Percentiles rank a stretch among this genome's conserved stretches.
Evolutionary conservation across 805 yeast species (phyloP).

Genomic region (Lachancea dasiensis): DNA sequence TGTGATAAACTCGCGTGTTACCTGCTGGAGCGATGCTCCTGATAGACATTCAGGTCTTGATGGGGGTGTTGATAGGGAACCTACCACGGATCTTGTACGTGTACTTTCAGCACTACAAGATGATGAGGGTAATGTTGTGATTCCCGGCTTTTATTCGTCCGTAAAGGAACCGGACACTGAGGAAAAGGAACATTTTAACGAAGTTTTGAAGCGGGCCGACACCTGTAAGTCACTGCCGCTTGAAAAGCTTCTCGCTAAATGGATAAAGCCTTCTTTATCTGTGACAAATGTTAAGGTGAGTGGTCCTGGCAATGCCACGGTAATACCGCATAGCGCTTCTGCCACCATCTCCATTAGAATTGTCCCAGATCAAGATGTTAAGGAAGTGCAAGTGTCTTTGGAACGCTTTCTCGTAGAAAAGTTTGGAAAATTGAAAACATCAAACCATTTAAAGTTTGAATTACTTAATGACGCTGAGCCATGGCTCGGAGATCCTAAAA

Average conservation of each 20-base stretch:
- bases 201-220: conserved; percentile 43
- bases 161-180: conserved; percentile 49
- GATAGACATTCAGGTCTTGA: conserved; percentile 96
- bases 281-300: conserved; percentile 79
- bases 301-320: conserved; percentile 86
- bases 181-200: conserved; percentile 58
- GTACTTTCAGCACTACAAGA: conserved; percentile 58
- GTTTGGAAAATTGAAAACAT: conserved; percentile 49
- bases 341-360: conserved; percentile 78
- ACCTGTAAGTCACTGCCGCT: conserved; percentile 30
- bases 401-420: conserved; percentile 39
- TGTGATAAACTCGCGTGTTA: conserved; percentile 72
- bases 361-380: conserved; percentile 81
- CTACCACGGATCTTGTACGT: conserved; percentile 78
- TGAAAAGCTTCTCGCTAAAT: conserved; percentile 61
- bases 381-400: conserved; percentile 47
- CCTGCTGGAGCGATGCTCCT: conserved; percentile 64
- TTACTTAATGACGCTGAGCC: conserved; percentile 88
- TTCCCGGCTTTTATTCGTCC: conserved; percentile 71
- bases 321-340: conserved; percentile 75
- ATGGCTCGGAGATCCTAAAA: conserved; percentile 86
- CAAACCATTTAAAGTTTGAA: conserved; percentile 54
- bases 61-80: conserved; percentile 87
- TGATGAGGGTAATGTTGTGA: conserved; percentile 47
- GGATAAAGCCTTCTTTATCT: conserved; percentile 89